A percentile compares a stretch with the other conserved stretches of the same genome.
Conservation (phyloP, 2,329 filamentous ascomycete species). For the Alternaria novae-zelandiae region DNA sequence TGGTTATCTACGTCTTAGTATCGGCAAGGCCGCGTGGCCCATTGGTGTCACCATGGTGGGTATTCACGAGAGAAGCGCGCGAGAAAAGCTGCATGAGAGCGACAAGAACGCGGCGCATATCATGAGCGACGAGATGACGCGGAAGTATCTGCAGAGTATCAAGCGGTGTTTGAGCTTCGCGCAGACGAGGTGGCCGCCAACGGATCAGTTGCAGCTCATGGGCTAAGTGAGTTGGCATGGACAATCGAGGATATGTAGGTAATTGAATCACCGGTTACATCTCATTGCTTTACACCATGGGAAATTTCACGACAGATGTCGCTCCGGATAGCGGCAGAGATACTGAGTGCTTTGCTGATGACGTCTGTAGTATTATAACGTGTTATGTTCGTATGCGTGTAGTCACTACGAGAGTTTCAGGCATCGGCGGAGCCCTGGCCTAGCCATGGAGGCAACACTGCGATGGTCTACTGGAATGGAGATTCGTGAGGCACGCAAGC, state of each 20-base stretch:
- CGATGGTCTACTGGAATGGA: no score
- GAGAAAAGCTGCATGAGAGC: conserved; percentile 89
- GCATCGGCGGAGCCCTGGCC: no score
- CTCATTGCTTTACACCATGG: not conserved
- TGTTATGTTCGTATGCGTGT: no score
- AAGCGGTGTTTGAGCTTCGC: conserved; percentile 96
- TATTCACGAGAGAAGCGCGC: conserved; percentile 94
- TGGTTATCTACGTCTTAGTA: conserved; percentile 89
- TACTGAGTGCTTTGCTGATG: no score
- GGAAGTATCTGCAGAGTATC: conserved; percentile 97
- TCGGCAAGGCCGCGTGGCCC: conserved; percentile 96
- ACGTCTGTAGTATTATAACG: no score
- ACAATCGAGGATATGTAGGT: not conserved
- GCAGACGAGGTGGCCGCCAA: conserved; percentile 93
- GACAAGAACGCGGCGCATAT: conserved; percentile 85
- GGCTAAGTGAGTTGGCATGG: conserved; percentile 59
- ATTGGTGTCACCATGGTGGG: conserved; percentile 99
- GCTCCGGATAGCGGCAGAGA: no score
- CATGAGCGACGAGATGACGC: conserved; percentile 93
- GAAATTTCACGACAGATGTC: no score
- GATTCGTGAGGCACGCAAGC: no score
- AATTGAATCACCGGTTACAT: not conserved
- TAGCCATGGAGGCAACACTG: no score
- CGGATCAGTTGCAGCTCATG: conserved; percentile 93
- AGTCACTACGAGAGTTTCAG: no score